phyloP scores from a whole-genome alignment of 148 eudicot genomes.

The Camellia japonica region DNA sequence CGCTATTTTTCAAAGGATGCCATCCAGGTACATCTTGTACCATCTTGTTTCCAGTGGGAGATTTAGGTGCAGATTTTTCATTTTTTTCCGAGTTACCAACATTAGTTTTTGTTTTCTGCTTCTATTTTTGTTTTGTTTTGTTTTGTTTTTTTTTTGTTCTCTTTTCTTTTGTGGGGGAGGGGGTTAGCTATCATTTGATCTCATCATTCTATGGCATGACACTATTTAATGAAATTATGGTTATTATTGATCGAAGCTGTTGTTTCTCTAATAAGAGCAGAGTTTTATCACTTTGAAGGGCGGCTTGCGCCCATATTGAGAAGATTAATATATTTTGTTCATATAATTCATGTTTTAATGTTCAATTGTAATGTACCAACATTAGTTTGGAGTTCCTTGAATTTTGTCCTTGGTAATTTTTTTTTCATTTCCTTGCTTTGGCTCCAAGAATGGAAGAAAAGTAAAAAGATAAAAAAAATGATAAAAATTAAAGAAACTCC shows the following conservation, averaged over 20 bases:
- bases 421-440: not conserved
- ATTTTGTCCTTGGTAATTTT: not conserved
- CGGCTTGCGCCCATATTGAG: not conserved
- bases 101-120: not conserved
- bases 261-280: too few species aligned
- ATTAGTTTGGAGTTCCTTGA: not conserved
- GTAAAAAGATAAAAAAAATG: not conserved
- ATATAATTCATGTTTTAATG: not conserved
- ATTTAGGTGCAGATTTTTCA: not conserved
- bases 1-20: slow-evolving; percentile 94
- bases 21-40: slow-evolving; percentile 61
- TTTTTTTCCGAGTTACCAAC: not conserved
- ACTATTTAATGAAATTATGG: not conserved
- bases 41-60: too few species aligned
- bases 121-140: too few species aligned
- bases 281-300: too few species aligned
- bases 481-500: not conserved
- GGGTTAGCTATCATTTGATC: not conserved
- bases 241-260: not conserved
- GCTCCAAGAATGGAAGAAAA: not conserved
- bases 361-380: not conserved
- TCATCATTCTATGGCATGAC: not conserved
- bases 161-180: not conserved
- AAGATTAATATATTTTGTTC: not conserved
- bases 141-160: too few species aligned